Percentiles rank a stretch among this genome's conserved stretches.
Conservation (phyloP, 306 rosid genomes). For the Betula pendula region DNA sequence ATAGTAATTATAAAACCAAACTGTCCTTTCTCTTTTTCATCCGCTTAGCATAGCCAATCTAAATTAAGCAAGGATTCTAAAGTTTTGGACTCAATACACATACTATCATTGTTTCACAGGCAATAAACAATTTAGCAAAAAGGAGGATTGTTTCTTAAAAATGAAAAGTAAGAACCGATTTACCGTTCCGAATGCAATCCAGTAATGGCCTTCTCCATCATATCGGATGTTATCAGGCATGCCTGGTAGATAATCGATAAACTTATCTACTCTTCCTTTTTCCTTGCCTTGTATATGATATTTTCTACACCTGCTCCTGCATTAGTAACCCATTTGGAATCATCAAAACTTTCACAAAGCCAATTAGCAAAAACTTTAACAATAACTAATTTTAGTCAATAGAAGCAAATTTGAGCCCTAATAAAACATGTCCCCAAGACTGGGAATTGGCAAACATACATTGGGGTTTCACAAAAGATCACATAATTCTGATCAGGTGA, state of each 20-base stretch:
- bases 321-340: not conserved
- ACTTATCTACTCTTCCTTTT: slow-evolving; percentile 51
- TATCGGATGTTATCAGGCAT: slow-evolving; percentile 66
- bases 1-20: not conserved
- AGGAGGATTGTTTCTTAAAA: not conserved
- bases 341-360: not conserved
- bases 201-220: slow-evolving; percentile 61
- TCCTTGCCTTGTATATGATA: slow-evolving; percentile 52
- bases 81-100: not conserved
- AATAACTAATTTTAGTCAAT: no score
- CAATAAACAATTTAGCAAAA: not conserved
- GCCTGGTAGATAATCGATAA: slow-evolving; percentile 51
- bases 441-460: slow-evolving; percentile 7
- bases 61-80: not conserved
- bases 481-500: slow-evolving; percentile 56
- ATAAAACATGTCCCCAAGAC: no score
- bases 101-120: not conserved
- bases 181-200: slow-evolving; percentile 52
- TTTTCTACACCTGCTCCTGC: slow-evolving; percentile 58
- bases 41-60: not conserved
- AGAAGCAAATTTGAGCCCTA: no score
- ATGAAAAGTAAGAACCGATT: not conserved
- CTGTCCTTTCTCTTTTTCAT: not conserved
- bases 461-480: slow-evolving; percentile 35
- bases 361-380: slow-evolving; percentile 25